These are phyloP conservation scores for Populus davidiana DNA, from an alignment of 345 rosid genomes.

Conservation along the genomic window DNA sequence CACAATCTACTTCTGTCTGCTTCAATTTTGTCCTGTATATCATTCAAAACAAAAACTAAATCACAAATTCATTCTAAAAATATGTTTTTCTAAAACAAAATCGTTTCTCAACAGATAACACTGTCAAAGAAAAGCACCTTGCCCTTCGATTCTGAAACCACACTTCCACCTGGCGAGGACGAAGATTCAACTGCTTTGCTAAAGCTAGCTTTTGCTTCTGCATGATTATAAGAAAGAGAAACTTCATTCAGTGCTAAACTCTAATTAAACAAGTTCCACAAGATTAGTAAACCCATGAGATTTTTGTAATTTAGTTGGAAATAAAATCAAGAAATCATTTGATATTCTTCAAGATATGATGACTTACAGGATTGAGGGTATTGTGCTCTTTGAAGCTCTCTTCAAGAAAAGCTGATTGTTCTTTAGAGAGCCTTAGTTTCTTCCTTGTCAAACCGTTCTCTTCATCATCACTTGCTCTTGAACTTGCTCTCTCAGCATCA, in stretches of 20 bases:
- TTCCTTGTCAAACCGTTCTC: slow-evolving; percentile 86
- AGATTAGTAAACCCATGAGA: background rate
- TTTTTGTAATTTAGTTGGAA: background rate
- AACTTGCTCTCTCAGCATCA: slow-evolving; percentile 48
- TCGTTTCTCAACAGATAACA: background rate
- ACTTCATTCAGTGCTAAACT: background rate
- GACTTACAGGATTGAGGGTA: slow-evolving; percentile 84
- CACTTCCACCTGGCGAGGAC: slow-evolving; percentile 93
- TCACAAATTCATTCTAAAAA: background rate
- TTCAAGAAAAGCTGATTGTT: slow-evolving; percentile 93
- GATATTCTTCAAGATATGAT: background rate
- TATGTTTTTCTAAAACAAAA: background rate
- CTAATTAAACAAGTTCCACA: background rate
- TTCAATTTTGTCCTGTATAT: slow-evolving; percentile 78
- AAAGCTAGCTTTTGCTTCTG: slow-evolving; percentile 82
- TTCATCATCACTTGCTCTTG: slow-evolving; percentile 79
- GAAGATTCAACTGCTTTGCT: slow-evolving; percentile 84
- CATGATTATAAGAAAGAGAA: background rate
- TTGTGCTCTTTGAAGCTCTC: slow-evolving; percentile 87
- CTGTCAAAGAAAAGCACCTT: slow-evolving; percentile 42
- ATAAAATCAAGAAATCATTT: background rate
- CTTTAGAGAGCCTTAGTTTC: slow-evolving; percentile 87
- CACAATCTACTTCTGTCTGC: slow-evolving; percentile 93
- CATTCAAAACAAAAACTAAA: background rate
- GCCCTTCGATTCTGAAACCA: slow-evolving; percentile 99